Percentiles rank a stretch among this genome's conserved stretches.
Conservation (phyloP, 2,329 filamentous ascomycete genomes). For the Bipolaris oryzae region DNA sequence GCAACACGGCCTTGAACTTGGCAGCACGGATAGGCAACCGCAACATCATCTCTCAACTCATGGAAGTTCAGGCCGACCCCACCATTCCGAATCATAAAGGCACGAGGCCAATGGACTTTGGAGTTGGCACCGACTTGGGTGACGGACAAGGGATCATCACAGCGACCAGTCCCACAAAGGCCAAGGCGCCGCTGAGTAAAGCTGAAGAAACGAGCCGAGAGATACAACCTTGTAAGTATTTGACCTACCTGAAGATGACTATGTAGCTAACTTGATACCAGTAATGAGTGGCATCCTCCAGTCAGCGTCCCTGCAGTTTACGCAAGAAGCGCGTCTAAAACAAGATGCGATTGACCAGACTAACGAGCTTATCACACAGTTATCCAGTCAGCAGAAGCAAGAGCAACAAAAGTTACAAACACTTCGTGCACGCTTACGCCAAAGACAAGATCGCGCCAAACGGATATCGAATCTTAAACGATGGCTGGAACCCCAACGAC, state of each 20-base stretch:
- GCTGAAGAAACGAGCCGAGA: conserved; percentile 78
- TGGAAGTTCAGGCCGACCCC: conserved; percentile 95
- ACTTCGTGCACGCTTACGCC: conserved; percentile 68
- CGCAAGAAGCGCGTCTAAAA: conserved; percentile 79
- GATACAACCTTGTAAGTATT: conserved; percentile 75
- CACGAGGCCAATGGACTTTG: conserved; percentile 89
- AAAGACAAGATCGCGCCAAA: conserved; percentile 67
- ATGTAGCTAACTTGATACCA: conserved; percentile 10
- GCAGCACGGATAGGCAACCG: conserved; percentile 91
- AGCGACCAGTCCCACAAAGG: conserved; percentile 44
- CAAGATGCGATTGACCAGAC: conserved; percentile 82
- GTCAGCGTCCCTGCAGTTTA: conserved; percentile 79
- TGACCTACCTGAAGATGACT: too few species aligned
- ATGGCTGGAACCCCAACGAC: conserved; percentile 73
- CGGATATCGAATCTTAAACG: conserved; percentile 79
- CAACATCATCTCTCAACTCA: conserved; percentile 93
- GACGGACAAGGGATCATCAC: conserved; percentile 26
- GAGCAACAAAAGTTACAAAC: conserved; percentile 75
- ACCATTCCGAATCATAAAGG: conserved; percentile 89
- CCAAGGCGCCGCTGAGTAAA: conserved; percentile 51
- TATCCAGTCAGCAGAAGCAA: conserved; percentile 77
- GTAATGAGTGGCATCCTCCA: conserved; percentile 84
- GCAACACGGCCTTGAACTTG: conserved; percentile 93
- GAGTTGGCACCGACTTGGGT: conserved; percentile 73
- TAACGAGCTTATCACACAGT: conserved; percentile 79